A percentile compares a stretch with the other conserved stretches of the same genome.
These are phyloP conservation scores for Anthoceros angustus DNA, from an alignment of 225 moss, liverwort and hornwort species.

Conservation along the genomic window DNA sequence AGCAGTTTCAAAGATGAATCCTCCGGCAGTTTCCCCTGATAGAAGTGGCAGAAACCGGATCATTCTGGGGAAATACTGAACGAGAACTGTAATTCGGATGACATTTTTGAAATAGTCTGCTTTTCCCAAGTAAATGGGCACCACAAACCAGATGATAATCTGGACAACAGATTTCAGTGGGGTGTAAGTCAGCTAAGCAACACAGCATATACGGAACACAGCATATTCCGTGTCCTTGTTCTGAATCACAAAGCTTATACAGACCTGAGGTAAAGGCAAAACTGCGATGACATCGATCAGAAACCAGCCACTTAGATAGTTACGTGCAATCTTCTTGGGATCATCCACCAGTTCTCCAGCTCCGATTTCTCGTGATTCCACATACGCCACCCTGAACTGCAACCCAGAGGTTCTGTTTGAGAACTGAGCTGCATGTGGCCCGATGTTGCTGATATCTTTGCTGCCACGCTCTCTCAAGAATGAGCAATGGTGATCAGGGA, in stretches of 20 bases:
- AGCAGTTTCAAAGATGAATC: slow-evolving; percentile 73
- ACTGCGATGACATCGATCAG: slow-evolving; percentile 39
- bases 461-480: slow-evolving; percentile 5
- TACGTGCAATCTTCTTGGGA: slow-evolving; percentile 32
- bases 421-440: not conserved
- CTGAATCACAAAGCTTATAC: not conserved
- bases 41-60: slow-evolving; percentile 41
- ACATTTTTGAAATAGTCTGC: slow-evolving; percentile 55
- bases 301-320: slow-evolving; percentile 50
- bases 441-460: not conserved
- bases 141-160: slow-evolving; percentile 51
- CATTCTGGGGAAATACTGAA: slow-evolving; percentile 60
- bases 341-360: slow-evolving; percentile 50
- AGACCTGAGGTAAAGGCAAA: slow-evolving; percentile 69
- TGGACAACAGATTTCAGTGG: slow-evolving; percentile 12
- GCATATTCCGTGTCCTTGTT: no score
- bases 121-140: slow-evolving; percentile 19
- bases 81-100: slow-evolving; percentile 36
- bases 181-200: not conserved
- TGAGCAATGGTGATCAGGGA: not conserved
- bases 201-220: no score
- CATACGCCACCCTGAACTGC: slow-evolving; percentile 67
- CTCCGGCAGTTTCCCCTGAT: slow-evolving; percentile 39
- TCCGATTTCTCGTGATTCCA: slow-evolving; percentile 26
- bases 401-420: slow-evolving; percentile 13